Evolutionary conservation across 2,329 filamentous ascomycete species (phyloP), one percentile per base, ranked within the genome.

Genomic region (Colletotrichum orchidophilum): DNA sequence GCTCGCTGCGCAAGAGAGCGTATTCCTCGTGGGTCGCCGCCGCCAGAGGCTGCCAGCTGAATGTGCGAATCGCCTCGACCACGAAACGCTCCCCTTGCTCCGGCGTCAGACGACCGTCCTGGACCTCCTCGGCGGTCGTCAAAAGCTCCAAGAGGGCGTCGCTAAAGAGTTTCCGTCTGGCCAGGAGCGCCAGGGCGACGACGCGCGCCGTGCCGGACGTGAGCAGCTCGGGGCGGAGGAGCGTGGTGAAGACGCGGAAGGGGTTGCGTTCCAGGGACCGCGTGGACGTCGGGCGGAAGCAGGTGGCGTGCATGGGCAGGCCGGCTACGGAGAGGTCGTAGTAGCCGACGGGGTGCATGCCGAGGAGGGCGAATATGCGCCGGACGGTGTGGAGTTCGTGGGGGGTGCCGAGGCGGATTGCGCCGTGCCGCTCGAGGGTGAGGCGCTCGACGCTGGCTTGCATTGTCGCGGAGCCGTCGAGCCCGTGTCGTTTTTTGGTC

Each of bases 271-370:
- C 68, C 3, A 87, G 77, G 0, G 83, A 78, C 2, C 76, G 73
- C 0, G 70, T 62, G 5, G 74, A 77, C 0, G 75, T 77, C 0
- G 86, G 85, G 2, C 87, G 82, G 70, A 88, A 88, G 9, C 82
- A 84, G 0, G 86, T 88, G 1, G 85, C 85, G 65, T 88, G 85
- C 76, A 88, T 82, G 0, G 86, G 87, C 15, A 88, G 78, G 0
- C 82, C 82, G 3, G 83, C 85, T 0, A 81, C 74, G 0, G 81
- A 82, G 0, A 88, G 79, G 64, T 88, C 85, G 70, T 88, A 88
- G 74, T 88, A 87, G 0, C 85, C 86, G 0, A 88, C 85, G 0
- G 87, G 80, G 26, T 82, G 74, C 81, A 88, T 84, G 5, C 83
- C 85, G 66, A 88, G 76, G 2, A 87, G 67, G 0, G 79, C 77